These are phyloP conservation scores for Corinectria fuckeliana DNA, from an alignment of 2,329 filamentous ascomycete genomes.

Conservation along the genomic window DNA sequence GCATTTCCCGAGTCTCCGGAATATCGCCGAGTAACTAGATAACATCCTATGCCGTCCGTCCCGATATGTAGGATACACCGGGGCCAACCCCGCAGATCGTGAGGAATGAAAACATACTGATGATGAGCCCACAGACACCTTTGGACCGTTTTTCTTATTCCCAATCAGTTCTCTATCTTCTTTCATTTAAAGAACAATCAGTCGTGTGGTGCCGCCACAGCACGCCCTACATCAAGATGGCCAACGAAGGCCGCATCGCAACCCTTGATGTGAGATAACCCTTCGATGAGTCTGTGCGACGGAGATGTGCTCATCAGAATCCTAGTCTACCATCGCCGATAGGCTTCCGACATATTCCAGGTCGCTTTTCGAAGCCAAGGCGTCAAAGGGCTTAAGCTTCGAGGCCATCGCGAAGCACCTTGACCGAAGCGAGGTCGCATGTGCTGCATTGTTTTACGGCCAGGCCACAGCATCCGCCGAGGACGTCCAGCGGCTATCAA, in stretches of 20 bases:
- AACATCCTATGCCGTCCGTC: slow-evolving; percentile 8
- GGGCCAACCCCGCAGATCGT: slow-evolving; percentile 33
- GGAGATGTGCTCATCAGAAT: slow-evolving; percentile 22
- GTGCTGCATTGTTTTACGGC: slow-evolving; percentile 90
- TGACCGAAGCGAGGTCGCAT: slow-evolving; percentile 81
- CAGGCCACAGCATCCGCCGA: slow-evolving; percentile 76
- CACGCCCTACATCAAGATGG: slow-evolving; percentile 22
- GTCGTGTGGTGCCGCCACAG: slow-evolving; percentile 1
- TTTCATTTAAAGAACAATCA: slow-evolving; percentile 11
- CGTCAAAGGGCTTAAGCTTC: slow-evolving; percentile 76
- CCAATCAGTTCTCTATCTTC: not conserved
- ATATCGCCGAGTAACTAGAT: slow-evolving; percentile 39
- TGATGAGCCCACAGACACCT: not conserved
- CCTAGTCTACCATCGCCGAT: slow-evolving; percentile 68
- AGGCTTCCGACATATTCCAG: slow-evolving; percentile 74
- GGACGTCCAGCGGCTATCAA: slow-evolving; percentile 70
- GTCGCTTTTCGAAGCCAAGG: slow-evolving; percentile 76
- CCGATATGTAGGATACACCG: slow-evolving; percentile 8
- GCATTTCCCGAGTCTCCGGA: slow-evolving; percentile 37
- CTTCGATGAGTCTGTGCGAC: not conserved
- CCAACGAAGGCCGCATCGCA: slow-evolving; percentile 38
- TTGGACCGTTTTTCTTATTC: not conserved
- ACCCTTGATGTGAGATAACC: slow-evolving; percentile 46
- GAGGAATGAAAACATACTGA: not conserved
- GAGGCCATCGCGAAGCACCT: slow-evolving; percentile 77